Evolutionary conservation across 148 eudicot species (phyloP).

Genomic region (Salicornia ramosissima): DNA sequence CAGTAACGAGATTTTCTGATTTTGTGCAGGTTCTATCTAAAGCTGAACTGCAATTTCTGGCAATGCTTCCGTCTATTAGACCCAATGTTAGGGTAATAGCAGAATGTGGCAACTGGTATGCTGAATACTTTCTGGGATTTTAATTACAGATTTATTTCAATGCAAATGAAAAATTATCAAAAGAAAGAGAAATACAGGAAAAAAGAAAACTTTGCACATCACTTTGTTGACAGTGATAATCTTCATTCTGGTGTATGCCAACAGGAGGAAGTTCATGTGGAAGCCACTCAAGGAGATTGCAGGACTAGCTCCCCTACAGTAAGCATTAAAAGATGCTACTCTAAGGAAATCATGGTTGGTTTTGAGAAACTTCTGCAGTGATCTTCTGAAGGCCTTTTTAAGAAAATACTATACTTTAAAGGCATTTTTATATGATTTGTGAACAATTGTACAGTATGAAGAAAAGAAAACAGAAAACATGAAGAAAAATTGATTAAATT

Average conservation of each 20-base stretch:
- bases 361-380: neutral
- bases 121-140: neutral
- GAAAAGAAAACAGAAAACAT: neutral
- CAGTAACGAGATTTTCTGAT: neutral
- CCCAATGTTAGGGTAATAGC: constrained; percentile 91
- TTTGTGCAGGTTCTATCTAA: constrained; percentile 64
- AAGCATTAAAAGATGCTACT: constrained; percentile 22
- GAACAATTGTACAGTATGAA: constrained; percentile 12
- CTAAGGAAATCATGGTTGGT: neutral
- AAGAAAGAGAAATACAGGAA: neutral
- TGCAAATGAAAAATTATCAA: neutral
- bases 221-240: constrained; percentile 4
- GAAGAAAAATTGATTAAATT: neutral
- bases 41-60: constrained; percentile 83
- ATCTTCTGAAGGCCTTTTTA: too few species aligned
- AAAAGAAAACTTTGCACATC: neutral
- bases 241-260: constrained; percentile 12
- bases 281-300: constrained; percentile 87
- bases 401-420: neutral
- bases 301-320: constrained; percentile 39
- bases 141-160: neutral
- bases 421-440: neutral
- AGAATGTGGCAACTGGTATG: constrained; percentile 94
- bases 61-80: constrained; percentile 79
- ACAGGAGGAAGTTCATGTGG: constrained; percentile 89